A percentile compares a stretch with the other conserved stretches of the same genome.
phyloP scores from a whole-genome alignment of 148 eudicot genomes.

The Rhododendron simsii region DNA sequence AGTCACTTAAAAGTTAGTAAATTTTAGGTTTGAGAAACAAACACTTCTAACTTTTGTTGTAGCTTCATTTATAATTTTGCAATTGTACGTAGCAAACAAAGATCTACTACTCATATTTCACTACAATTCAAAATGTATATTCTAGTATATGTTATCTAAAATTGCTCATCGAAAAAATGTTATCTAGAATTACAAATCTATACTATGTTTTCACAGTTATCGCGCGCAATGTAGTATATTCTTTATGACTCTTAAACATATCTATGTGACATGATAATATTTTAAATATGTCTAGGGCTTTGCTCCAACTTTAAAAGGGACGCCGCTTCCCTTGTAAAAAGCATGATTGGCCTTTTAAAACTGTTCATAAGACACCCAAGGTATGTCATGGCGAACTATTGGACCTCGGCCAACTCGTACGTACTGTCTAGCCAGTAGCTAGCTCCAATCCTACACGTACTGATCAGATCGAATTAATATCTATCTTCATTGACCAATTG shows the following conservation, averaged over 20 bases:
- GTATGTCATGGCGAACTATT: background rate
- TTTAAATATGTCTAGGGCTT: background rate
- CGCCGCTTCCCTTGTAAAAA: background rate
- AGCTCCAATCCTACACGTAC: background rate
- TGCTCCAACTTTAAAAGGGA: background rate
- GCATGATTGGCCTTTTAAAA: background rate
- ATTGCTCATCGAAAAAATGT: too few species aligned
- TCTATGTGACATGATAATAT: background rate
- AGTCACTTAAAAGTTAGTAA: too few species aligned
- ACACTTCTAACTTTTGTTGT: background rate
- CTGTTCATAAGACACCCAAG: background rate
- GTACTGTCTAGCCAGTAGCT: background rate
- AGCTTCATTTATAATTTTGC: background rate
- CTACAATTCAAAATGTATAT: background rate
- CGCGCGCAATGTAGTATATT: background rate
- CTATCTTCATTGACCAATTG: background rate
- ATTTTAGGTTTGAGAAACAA: too few species aligned
- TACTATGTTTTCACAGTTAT: too few species aligned
- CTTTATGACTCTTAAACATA: too few species aligned
- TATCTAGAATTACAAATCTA: too few species aligned
- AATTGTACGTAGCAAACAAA: background rate
- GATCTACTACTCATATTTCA: background rate
- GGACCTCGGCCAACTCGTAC: background rate
- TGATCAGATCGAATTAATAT: too few species aligned
- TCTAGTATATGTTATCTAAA: background rate